Percentiles rank a stretch among this genome's conserved stretches.
These are phyloP conservation scores for Aspergillus hancockii DNA, from an alignment of 495 filamentous ascomycete genomes.

Conservation along the genomic window DNA sequence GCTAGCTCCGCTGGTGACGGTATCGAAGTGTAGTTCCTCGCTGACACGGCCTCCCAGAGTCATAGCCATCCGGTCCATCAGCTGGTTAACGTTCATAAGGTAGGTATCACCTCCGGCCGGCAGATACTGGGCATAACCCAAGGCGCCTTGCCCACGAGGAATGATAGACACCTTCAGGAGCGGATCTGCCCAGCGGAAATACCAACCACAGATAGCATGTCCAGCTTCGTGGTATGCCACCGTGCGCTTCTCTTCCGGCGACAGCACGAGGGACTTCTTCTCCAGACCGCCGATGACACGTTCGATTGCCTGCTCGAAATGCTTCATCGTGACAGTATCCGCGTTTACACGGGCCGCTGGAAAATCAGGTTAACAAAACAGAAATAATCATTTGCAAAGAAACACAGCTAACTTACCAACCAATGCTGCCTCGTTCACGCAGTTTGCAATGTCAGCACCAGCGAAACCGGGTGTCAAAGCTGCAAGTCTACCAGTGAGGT, in stretches of 20 bases:
- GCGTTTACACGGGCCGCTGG: constrained; percentile 81
- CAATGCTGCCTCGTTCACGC: constrained; percentile 94
- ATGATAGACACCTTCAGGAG: constrained; percentile 99
- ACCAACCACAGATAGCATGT: constrained; percentile 98
- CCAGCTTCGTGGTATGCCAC: constrained; percentile 98
- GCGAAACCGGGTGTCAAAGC: constrained; percentile 95
- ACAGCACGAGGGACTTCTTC: constrained; percentile 91
- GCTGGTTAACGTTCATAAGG: constrained; percentile 89
- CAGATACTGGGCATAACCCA: constrained; percentile 97
- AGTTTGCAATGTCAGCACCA: constrained; percentile 97
- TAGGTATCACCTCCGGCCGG: constrained; percentile 81
- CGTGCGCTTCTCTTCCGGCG: constrained; percentile 87
- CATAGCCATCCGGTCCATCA: constrained; percentile 99
- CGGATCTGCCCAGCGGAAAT: constrained; percentile 92
- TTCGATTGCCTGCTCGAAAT: constrained; percentile 98
- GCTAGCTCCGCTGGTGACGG: constrained; percentile 87
- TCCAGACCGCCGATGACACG: constrained; percentile 94
- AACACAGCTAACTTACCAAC: constrained; percentile 68
- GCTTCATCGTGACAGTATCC: constrained; percentile 73
- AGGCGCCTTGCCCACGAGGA: constrained; percentile 86
- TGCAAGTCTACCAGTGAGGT: constrained; percentile 80
- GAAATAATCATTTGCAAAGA: background rate
- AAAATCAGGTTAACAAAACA: constrained; percentile 31
- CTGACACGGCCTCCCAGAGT: constrained; percentile 91
- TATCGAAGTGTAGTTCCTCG: constrained; percentile 94